A percentile compares a stretch with the other conserved stretches of the same genome.
These are phyloP conservation scores for Henckelia pumila DNA, from an alignment of 257 asterid genomes.

Conservation along the genomic window DNA sequence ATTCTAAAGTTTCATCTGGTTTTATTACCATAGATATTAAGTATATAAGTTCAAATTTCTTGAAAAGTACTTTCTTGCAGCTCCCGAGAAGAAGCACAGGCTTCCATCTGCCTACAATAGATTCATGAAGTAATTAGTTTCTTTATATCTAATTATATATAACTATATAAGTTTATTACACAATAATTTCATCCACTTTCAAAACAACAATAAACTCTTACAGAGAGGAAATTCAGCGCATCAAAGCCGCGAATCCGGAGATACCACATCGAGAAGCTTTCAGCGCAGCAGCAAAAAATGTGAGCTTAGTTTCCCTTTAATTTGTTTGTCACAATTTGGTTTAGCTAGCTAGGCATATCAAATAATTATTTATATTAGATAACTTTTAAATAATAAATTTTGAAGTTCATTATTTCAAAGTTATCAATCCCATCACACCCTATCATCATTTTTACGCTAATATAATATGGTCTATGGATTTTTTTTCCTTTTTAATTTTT, in stretches of 20 bases:
- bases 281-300: constrained; percentile 96
- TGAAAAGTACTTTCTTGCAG: constrained; percentile 40
- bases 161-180: not conserved
- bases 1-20: not conserved
- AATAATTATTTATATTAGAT: too few relatives aligned
- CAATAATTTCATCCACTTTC: not conserved
- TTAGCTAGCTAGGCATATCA: too few relatives aligned
- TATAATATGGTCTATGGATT: not conserved
- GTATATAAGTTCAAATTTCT: not conserved
- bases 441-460: not conserved
- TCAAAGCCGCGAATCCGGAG: constrained; percentile 90
- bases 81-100: constrained; percentile 97
- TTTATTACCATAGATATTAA: not conserved
- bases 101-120: constrained; percentile 99
- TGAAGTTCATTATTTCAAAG: not conserved
- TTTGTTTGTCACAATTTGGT: not conserved
- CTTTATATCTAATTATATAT: too few relatives aligned
- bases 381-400: too few relatives aligned
- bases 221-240: constrained; percentile 95
- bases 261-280: constrained; percentile 97
- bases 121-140: constrained; percentile 98
- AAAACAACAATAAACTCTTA: not conserved
- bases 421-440: not conserved
- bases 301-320: constrained; percentile 26
- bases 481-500: too few relatives aligned